These are phyloP conservation scores for Dentipellis fragilis DNA, from an alignment of 768 basidiomycete genomes.

Conservation along the genomic window DNA sequence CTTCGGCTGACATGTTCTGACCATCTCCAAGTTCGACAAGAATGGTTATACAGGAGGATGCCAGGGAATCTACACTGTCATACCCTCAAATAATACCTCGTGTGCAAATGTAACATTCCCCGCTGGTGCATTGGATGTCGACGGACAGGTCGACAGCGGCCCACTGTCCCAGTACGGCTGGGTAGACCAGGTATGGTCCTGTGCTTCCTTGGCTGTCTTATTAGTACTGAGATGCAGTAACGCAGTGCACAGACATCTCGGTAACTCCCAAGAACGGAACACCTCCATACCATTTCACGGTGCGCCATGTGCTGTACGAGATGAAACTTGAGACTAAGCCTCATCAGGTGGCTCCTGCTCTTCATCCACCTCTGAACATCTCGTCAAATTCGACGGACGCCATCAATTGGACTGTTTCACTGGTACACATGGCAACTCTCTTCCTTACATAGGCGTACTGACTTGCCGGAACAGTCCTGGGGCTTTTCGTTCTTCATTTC, in stretches of 20 bases:
- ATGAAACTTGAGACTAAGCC: too few species aligned
- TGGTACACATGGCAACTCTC: conserved; percentile 14
- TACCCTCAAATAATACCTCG: conserved; percentile 30
- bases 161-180: conserved; percentile 52
- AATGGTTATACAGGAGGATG: conserved; percentile 54
- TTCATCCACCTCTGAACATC: conserved; percentile 53
- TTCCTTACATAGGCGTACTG: neutral
- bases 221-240: neutral
- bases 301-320: conserved; percentile 17
- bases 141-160: conserved; percentile 34
- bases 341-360: conserved; percentile 42
- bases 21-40: conserved; percentile 36
- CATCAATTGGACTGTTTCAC: conserved; percentile 50
- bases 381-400: conserved; percentile 30
- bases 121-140: conserved; percentile 34
- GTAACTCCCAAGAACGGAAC: conserved; percentile 46
- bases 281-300: conserved; percentile 49
- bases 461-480: conserved; percentile 28
- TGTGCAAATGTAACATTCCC: conserved; percentile 42
- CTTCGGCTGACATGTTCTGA: neutral
- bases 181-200: conserved; percentile 36
- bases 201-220: neutral
- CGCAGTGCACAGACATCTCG: conserved; percentile 48
- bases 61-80: conserved; percentile 47
- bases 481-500: conserved; percentile 48